Conservation (phyloP, 1,284 basidiomycete genomes). For the Fistulina hepatica region DNA sequence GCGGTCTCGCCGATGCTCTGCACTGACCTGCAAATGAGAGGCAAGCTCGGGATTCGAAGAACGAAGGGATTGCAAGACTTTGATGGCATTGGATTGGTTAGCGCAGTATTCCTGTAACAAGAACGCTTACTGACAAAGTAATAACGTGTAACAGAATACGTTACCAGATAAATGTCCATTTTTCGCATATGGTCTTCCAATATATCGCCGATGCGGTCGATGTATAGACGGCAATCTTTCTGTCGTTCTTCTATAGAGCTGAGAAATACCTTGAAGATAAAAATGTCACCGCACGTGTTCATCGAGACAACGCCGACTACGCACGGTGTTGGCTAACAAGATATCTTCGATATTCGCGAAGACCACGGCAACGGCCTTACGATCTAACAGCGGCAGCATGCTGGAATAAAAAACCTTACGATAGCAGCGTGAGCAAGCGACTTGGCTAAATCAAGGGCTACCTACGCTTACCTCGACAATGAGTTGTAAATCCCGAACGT, state of each 20-base stretch:
- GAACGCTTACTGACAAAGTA: slow-evolving; percentile 1
- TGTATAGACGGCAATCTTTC: slow-evolving; percentile 80
- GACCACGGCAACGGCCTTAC: slow-evolving; percentile 71
- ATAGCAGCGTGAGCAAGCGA: neutral
- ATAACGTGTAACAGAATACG: slow-evolving; percentile 14
- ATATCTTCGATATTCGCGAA: slow-evolving; percentile 94
- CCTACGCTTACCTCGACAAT: slow-evolving; percentile 70
- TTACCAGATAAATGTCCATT: slow-evolving; percentile 72
- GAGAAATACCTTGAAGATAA: slow-evolving; percentile 22
- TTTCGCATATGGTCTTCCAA: slow-evolving; percentile 63
- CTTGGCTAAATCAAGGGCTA: neutral
- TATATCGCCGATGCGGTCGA: slow-evolving; percentile 83
- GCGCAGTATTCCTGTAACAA: slow-evolving; percentile 75
- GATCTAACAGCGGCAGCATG: slow-evolving; percentile 63
- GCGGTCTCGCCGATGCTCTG: neutral
- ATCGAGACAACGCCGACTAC: slow-evolving; percentile 15
- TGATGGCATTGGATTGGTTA: slow-evolving; percentile 76
- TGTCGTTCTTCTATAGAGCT: slow-evolving; percentile 86
- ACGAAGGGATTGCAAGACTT: slow-evolving; percentile 67
- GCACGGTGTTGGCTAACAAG: slow-evolving; percentile 74
- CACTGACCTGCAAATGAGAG: slow-evolving; percentile 53
- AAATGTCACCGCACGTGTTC: slow-evolving; percentile 8
- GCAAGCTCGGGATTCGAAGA: slow-evolving; percentile 58
- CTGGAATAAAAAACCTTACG: slow-evolving; percentile 69
- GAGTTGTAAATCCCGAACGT: slow-evolving; percentile 83